A percentile compares a stretch with the other conserved stretches of the same genome.
phyloP scores from a whole-genome alignment of 495 filamentous ascomycete genomes.

The Daldinia decipiens region DNA sequence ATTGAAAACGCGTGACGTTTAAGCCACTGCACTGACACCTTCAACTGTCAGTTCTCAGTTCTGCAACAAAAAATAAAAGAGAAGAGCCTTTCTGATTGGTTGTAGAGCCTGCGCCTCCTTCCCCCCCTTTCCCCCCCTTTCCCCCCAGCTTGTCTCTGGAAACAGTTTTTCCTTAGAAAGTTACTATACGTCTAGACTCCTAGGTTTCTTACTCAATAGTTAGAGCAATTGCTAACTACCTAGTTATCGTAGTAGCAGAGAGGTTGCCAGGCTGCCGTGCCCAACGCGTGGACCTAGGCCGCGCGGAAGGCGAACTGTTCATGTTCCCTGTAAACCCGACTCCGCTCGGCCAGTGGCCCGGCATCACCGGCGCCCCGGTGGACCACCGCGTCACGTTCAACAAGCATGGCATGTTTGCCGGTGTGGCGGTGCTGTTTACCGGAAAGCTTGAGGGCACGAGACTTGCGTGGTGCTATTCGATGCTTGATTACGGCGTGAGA shows the following conservation, averaged over 20 bases:
- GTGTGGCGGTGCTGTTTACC: slow-evolving; percentile 9
- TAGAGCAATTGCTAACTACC: no score
- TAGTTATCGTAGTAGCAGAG: background rate
- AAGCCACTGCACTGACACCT: no score
- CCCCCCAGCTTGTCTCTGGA: no score
- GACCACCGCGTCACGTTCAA: slow-evolving; percentile 24
- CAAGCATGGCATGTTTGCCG: slow-evolving; percentile 22
- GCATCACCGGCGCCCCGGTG: background rate
- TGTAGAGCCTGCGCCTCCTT: no score
- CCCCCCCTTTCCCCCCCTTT: no score
- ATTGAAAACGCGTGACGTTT: no score
- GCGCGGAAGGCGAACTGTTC: background rate
- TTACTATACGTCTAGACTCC: no score
- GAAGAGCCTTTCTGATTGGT: no score
- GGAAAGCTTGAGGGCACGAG: slow-evolving; percentile 1
- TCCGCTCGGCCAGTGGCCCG: slow-evolving; percentile 19
- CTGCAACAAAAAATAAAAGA: no score
- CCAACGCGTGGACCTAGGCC: slow-evolving; percentile 12
- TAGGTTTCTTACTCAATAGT: no score
- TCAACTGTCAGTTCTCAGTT: no score
- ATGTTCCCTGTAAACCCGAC: slow-evolving; percentile 11
- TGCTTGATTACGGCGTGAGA: background rate
- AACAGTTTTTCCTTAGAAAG: no score
- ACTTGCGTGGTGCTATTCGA: slow-evolving; percentile 25
- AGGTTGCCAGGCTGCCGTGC: slow-evolving; percentile 16